Conservation (phyloP, 371 early-diverging fungal species). For the Syncephalastrum monosporum region DNA sequence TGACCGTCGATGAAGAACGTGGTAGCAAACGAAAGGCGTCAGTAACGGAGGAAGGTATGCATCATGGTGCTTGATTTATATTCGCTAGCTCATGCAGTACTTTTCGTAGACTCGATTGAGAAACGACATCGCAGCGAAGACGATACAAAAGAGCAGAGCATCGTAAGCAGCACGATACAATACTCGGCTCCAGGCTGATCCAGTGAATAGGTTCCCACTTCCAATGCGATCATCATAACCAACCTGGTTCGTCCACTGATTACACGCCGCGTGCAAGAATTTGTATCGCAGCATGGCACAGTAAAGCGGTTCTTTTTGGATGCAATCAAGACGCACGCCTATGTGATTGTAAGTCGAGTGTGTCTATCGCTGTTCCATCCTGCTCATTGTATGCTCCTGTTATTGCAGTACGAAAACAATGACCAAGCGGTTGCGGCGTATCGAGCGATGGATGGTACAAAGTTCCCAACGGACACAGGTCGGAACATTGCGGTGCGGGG, state of each 20-base stretch:
- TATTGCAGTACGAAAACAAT: conserved; percentile 50
- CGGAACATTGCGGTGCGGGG: conserved; percentile 54
- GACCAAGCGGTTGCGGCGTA: conserved; percentile 55
- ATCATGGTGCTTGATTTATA: background rate
- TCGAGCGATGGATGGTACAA: conserved; percentile 51
- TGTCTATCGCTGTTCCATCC: background rate
- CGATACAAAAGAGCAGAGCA: too few species aligned
- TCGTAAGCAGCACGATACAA: too few species aligned
- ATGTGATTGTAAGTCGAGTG: conserved; percentile 65
- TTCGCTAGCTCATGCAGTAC: background rate
- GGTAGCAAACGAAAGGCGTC: conserved; percentile 1
- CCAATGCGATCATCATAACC: too few species aligned
- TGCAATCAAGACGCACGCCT: conserved; percentile 82
- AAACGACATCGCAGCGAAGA: too few species aligned
- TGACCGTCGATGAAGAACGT: background rate
- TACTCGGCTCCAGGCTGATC: too few species aligned
- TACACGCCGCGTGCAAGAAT: conserved; percentile 56
- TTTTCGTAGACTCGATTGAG: too few species aligned
- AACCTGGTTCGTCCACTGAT: conserved; percentile 71
- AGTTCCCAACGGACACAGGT: conserved; percentile 73
- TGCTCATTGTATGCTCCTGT: background rate
- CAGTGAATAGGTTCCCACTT: too few species aligned
- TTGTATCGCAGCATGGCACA: conserved; percentile 65
- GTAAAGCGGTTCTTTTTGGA: conserved; percentile 81
- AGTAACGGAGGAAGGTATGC: background rate